Evolutionary conservation across 2,329 filamentous ascomycete genomes (phyloP), one percentile per base, ranked within the genome.

Genomic region (Paecilomyces variotii): DNA sequence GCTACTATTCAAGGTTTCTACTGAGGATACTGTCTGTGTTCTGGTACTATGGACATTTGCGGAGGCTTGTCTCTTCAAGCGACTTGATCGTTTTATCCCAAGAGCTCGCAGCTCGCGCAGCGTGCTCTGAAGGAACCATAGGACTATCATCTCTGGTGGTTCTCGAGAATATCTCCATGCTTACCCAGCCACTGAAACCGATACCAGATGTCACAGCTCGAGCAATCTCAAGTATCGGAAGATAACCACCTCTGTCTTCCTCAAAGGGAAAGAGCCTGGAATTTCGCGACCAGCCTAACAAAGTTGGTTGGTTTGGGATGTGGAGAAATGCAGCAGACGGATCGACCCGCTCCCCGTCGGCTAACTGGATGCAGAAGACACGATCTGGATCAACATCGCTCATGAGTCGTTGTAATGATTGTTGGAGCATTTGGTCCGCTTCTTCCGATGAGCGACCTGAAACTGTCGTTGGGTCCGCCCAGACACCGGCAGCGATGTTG

Each of bases 261-360:
- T 86, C 75, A 64, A 87, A 85, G 60, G 87, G 84, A 69, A 88
- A 90, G 3, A 88, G 70, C 25, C 89, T 78, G 62, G 86, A 88
- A 69, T 91, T 91, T 45, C 89, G 75, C 45, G 84, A 89, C 89
- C 89, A 92, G 66, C 83, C 87, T 87, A 92, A 91, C 2, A 85
- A 76, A 4, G 82, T 70, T 14, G 79, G 80, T 68, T 88, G 84
- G 4, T 77, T 78, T 0, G 78, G 70, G n/a, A 79, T 73, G 65
- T 88, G 84, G 2, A 79, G 80, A 27, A 78, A 70, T 2, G 78
- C 62, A 6, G 90, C 70, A 0, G 87, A 86, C 12, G 74, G 65
- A 0, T 72, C 67, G 1, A 91, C 78, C 9, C 80, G 78, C 69
- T 90, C 87, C 2, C 84, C 89, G 65, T 92, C 88, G 7, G 88